phyloP scores from a whole-genome alignment of 1,139 yeast genomes.

The Kluyveromyces sp. region DNA sequence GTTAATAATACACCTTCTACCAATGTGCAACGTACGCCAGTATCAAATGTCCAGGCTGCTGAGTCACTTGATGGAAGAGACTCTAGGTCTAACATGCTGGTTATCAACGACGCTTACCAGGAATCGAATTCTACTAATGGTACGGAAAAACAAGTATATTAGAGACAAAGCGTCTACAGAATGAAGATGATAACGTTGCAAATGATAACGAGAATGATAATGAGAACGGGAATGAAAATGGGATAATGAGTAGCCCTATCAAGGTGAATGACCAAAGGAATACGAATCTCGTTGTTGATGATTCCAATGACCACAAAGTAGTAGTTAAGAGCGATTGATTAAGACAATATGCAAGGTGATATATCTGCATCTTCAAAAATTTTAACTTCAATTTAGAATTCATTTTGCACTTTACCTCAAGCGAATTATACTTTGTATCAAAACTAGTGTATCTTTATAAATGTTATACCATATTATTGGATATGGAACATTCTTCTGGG shows the following conservation, averaged over 20 bases:
- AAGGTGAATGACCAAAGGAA: slow-evolving; percentile 1
- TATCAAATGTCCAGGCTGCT: background rate
- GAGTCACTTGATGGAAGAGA: background rate
- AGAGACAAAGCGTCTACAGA: no score
- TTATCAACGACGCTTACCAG: slow-evolving; percentile 1
- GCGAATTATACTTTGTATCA: no score
- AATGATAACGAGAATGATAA: background rate
- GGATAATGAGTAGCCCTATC: slow-evolving; percentile 5
- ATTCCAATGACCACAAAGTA: slow-evolving; percentile 1
- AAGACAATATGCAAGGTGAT: background rate
- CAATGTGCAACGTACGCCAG: slow-evolving; percentile 1
- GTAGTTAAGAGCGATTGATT: slow-evolving; percentile 1
- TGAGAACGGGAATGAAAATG: background rate
- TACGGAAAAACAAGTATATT: background rate
- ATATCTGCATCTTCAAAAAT: no score
- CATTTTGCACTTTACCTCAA: no score
- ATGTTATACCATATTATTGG: no score
- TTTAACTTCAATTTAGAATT: no score
- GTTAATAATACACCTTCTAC: slow-evolving; percentile 29
- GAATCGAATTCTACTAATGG: background rate
- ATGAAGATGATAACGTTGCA: background rate
- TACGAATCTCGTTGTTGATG: background rate
- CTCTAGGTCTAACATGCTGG: slow-evolving; percentile 1
- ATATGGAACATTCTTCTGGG: no score
- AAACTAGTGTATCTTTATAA: no score